These are phyloP conservation scores for Royoungia palumana DNA, from an alignment of 768 basidiomycete genomes.

Conservation along the genomic window DNA sequence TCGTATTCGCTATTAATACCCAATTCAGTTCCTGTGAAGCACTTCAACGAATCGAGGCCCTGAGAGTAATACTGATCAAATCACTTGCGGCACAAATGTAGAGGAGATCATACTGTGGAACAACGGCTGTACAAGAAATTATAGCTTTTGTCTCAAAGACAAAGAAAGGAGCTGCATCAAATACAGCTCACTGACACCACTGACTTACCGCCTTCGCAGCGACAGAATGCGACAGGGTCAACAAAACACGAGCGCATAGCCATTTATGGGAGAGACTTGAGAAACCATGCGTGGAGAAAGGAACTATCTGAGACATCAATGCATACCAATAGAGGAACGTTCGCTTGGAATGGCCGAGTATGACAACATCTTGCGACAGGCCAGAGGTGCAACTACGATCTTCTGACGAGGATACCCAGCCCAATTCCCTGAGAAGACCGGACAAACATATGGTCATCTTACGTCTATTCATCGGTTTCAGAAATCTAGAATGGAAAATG, in stretches of 20 bases:
- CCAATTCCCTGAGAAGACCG: slow-evolving; percentile 54
- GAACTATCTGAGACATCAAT: slow-evolving; percentile 52
- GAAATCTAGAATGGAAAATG: slow-evolving; percentile 71
- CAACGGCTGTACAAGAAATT: slow-evolving; percentile 82
- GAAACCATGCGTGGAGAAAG: slow-evolving; percentile 84
- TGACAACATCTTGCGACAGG: slow-evolving; percentile 53
- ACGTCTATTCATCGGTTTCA: slow-evolving; percentile 64
- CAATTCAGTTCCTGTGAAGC: slow-evolving; percentile 84
- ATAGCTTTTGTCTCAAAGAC: slow-evolving; percentile 81
- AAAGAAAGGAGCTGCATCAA: neutral
- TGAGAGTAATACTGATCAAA: slow-evolving; percentile 30
- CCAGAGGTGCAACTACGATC: slow-evolving; percentile 4
- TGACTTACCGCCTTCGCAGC: slow-evolving; percentile 86
- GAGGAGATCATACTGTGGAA: slow-evolving; percentile 44
- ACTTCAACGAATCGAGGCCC: slow-evolving; percentile 77
- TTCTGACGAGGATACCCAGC: slow-evolving; percentile 50
- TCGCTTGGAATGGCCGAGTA: slow-evolving; percentile 89
- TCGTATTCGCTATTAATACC: slow-evolving; percentile 83
- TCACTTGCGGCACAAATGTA: slow-evolving; percentile 1
- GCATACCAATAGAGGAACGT: neutral
- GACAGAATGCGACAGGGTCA: slow-evolving; percentile 87
- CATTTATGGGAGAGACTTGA: slow-evolving; percentile 73
- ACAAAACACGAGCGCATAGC: slow-evolving; percentile 80
- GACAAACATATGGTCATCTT: slow-evolving; percentile 59
- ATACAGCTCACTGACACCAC: neutral